A percentile compares a stretch with the other conserved stretches of the same genome.
phyloP scores from a whole-genome alignment of 2,329 filamentous ascomycete species.

The Calonectria leucothoes region DNA sequence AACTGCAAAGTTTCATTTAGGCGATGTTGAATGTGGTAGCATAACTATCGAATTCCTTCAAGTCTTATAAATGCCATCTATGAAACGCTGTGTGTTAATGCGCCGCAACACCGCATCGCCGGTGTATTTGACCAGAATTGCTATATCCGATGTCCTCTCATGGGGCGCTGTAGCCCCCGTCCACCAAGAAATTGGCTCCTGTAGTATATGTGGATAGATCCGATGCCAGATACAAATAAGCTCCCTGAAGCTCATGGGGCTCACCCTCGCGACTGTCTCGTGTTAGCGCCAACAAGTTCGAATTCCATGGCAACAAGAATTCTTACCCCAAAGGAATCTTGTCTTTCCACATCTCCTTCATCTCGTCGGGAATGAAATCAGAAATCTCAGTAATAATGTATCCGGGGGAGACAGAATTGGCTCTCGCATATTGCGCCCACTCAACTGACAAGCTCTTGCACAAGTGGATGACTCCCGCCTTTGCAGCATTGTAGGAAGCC shows the following conservation, averaged over 20 bases:
- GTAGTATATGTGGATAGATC: slow-evolving; percentile 41
- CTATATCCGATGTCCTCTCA: not conserved
- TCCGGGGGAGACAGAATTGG: slow-evolving; percentile 60
- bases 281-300: not conserved
- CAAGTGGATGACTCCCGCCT: slow-evolving; percentile 66
- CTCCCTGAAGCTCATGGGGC: slow-evolving; percentile 19
- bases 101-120: no score
- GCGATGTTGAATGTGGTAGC: not conserved
- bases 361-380: slow-evolving; percentile 39
- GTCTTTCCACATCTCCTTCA: slow-evolving; percentile 38
- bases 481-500: slow-evolving; percentile 65
- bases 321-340: slow-evolving; percentile 39
- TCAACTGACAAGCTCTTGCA: slow-evolving; percentile 66
- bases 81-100: no score
- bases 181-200: slow-evolving; percentile 36
- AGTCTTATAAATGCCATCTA: no score
- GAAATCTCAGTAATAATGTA: slow-evolving; percentile 47
- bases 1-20: no score
- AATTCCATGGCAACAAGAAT: not conserved
- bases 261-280: slow-evolving; percentile 10
- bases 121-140: no score
- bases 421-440: slow-evolving; percentile 67
- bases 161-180: slow-evolving; percentile 35
- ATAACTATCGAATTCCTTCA: no score
- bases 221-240: slow-evolving; percentile 32